These are phyloP conservation scores for Panicum miliaceum DNA, from an alignment of 176 grass and related monocot genomes.

Conservation along the genomic window DNA sequence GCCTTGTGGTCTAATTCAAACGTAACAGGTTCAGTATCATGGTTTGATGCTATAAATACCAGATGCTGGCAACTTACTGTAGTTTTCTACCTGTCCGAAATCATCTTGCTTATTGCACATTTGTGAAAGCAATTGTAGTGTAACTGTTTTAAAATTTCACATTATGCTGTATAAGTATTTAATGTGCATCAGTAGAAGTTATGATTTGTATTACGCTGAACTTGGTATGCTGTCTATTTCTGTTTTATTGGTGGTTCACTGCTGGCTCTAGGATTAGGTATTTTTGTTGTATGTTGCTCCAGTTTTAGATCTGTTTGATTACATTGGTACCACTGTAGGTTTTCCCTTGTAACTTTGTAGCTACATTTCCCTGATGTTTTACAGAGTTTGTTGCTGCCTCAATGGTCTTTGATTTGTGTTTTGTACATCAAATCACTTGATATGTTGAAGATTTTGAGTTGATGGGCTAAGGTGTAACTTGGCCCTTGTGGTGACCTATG, in stretches of 20 bases:
- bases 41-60: not conserved
- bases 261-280: not conserved
- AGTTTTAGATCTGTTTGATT: not conserved
- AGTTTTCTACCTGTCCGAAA: not conserved
- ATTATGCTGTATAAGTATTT: not conserved
- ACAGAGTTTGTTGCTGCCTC: not conserved
- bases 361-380: not conserved
- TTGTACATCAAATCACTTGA: not conserved
- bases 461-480: not conserved
- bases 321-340: not conserved
- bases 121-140: not conserved
- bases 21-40: not conserved
- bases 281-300: not conserved
- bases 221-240: not conserved
- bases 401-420: not conserved
- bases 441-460: not conserved
- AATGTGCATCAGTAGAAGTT: not conserved
- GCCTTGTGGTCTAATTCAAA: not conserved
- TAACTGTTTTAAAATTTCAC: not conserved
- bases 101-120: not conserved
- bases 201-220: not conserved
- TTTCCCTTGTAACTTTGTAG: not conserved
- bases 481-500: not conserved
- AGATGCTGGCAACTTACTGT: not conserved
- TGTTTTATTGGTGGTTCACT: not conserved